These are phyloP conservation scores for Capsella bursapastoris DNA, from an alignment of 345 rosid species.

Conservation along the genomic window DNA sequence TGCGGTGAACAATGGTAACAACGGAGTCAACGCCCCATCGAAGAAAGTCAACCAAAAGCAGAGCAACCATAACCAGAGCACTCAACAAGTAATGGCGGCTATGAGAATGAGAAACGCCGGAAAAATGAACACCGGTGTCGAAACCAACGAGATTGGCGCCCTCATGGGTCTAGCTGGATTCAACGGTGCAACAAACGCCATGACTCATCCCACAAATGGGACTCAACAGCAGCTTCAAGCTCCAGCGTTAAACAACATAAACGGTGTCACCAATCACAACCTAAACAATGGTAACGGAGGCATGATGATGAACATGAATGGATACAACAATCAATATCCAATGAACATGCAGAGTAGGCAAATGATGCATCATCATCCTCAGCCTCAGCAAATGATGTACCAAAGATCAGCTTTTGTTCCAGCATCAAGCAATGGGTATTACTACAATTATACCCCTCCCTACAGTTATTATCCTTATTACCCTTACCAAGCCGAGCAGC, in stretches of 20 bases:
- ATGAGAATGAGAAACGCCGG: conserved; percentile 56
- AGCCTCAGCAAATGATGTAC: conserved; percentile 70
- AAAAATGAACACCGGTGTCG: conserved; percentile 43
- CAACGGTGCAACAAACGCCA: conserved; percentile 40
- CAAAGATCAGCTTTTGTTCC: conserved; percentile 62
- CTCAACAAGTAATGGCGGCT: conserved; percentile 54
- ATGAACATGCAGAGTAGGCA: conserved; percentile 55
- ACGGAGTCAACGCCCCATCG: conserved; percentile 49
- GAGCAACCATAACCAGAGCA: conserved; percentile 53
- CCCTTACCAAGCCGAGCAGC: conserved; percentile 42
- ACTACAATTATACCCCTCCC: conserved; percentile 51
- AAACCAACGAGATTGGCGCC: conserved; percentile 51
- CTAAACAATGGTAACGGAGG: conserved; percentile 42
- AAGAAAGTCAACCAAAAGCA: conserved; percentile 67
- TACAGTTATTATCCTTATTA: conserved; percentile 47
- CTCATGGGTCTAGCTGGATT: conserved; percentile 62
- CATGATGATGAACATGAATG: conserved; percentile 53
- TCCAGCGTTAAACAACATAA: conserved; percentile 53
- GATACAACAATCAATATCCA: conserved; percentile 35
- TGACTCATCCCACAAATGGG: conserved; percentile 40
- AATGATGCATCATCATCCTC: conserved; percentile 45
- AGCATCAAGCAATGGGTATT: conserved; percentile 65
- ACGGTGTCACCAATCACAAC: conserved; percentile 51
- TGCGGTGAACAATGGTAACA: conserved; percentile 40
- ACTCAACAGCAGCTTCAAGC: conserved; percentile 47